These are phyloP conservation scores for Citrus maxima DNA, from an alignment of 345 rosid species.

Conservation along the genomic window DNA sequence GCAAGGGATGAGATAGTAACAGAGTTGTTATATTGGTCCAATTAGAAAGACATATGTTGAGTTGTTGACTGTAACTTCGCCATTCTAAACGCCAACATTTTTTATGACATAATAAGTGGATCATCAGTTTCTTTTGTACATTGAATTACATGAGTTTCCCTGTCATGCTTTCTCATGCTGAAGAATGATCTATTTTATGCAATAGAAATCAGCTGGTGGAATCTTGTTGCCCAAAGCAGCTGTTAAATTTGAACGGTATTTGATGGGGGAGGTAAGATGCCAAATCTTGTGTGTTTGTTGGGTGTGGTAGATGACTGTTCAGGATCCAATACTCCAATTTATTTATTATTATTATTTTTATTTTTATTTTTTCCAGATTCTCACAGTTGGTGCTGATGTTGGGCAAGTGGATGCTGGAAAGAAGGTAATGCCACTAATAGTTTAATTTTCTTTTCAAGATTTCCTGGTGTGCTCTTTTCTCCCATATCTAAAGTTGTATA, in stretches of 20 bases:
- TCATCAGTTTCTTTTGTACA: neutral
- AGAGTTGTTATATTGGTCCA: neutral
- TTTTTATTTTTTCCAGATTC: conserved; percentile 30
- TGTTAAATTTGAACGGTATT: conserved; percentile 80
- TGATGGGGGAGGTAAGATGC: conserved; percentile 73
- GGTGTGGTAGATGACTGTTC: neutral
- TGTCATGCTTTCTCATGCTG: conserved; percentile 1
- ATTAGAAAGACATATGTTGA: neutral
- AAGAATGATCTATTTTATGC: conserved; percentile 2
- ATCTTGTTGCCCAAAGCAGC: conserved; percentile 90
- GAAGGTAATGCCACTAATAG: conserved; percentile 41
- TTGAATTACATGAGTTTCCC: neutral
- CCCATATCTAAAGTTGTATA: neutral
- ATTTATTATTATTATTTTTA: neutral
- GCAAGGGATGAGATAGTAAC: neutral
- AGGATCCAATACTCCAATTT: neutral
- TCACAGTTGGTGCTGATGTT: conserved; percentile 71
- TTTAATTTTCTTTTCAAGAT: neutral
- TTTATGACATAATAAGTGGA: neutral
- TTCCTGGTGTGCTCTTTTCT: neutral
- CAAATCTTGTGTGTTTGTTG: neutral
- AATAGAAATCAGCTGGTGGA: conserved; percentile 86
- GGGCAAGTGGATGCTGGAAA: conserved; percentile 67
- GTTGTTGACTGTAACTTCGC: neutral
- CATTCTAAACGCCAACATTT: neutral